phyloP scores from a whole-genome alignment of 1,284 basidiomycete species.

The Cutaneotrichosporon cyanovorans region DNA sequence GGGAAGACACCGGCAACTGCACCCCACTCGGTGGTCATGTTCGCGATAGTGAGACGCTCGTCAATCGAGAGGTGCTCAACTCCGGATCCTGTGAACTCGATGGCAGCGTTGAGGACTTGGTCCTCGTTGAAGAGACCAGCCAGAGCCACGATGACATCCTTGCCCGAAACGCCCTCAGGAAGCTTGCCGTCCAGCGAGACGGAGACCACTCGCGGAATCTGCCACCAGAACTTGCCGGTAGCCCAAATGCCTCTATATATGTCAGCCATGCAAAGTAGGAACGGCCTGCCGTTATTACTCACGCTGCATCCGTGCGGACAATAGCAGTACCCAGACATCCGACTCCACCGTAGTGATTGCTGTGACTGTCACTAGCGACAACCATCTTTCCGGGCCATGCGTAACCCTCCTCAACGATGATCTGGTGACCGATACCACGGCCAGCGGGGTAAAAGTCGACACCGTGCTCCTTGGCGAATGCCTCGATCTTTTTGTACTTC shows the following conservation, averaged over 20 bases:
- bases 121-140: slow-evolving; percentile 96
- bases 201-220: slow-evolving; percentile 92
- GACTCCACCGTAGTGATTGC: slow-evolving; percentile 93
- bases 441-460: slow-evolving; percentile 98
- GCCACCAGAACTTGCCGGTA: slow-evolving; percentile 99
- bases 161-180: slow-evolving; percentile 86
- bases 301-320: slow-evolving; percentile 60
- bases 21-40: slow-evolving; percentile 99
- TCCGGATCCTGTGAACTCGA: slow-evolving; percentile 95
- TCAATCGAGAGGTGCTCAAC: slow-evolving; percentile 75
- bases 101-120: slow-evolving; percentile 94
- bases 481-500: slow-evolving; percentile 89
- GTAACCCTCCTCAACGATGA: slow-evolving; percentile 92
- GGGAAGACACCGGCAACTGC: slow-evolving; percentile 94
- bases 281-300: no score
- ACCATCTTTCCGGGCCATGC: slow-evolving; percentile 89
- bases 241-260: slow-evolving; percentile 74
- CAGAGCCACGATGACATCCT: slow-evolving; percentile 96
- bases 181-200: slow-evolving; percentile 82
- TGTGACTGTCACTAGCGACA: slow-evolving; percentile 93
- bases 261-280: neutral
- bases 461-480: slow-evolving; percentile 75
- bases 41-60: slow-evolving; percentile 88
- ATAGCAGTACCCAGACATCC: slow-evolving; percentile 96
- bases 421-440: slow-evolving; percentile 94